These are phyloP conservation scores for Eutrema japonicum DNA, from an alignment of 345 rosid genomes.

Conservation along the genomic window DNA sequence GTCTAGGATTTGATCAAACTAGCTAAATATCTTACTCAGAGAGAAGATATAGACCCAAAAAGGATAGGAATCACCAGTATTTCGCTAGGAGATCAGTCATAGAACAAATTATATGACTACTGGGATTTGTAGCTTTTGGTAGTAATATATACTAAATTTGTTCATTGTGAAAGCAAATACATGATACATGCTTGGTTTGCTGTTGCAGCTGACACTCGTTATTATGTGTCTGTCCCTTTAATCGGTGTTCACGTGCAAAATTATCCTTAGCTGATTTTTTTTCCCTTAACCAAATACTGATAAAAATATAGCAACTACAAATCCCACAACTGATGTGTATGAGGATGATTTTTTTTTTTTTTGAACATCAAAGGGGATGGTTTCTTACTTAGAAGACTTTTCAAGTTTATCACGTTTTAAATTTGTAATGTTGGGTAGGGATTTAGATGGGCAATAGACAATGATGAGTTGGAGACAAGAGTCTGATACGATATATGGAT, in stretches of 20 bases:
- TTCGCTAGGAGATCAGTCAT: conserved; percentile 84
- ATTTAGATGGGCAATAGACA: conserved; percentile 85
- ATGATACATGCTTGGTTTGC: conserved; percentile 99
- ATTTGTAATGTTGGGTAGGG: conserved; percentile 54
- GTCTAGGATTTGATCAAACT: conserved; percentile 90
- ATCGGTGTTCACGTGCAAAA: conserved; percentile 80
- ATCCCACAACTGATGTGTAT: not conserved
- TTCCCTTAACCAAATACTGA: too few species aligned
- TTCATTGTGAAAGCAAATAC: conserved; percentile 30
- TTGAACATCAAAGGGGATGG: too few species aligned
- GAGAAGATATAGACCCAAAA: conserved; percentile 74
- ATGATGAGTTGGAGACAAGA: conserved; percentile 79
- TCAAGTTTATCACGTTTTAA: not conserved
- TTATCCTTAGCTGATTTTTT: too few species aligned
- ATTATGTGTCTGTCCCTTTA: conserved; percentile 69
- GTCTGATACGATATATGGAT: conserved; percentile 34
- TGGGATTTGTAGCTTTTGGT: not conserved
- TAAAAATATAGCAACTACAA: not conserved
- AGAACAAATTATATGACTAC: not conserved
- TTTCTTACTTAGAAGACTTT: conserved; percentile 1
- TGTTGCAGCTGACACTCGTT: conserved; percentile 79
- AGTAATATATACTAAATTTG: not conserved
- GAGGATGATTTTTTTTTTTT: not conserved
- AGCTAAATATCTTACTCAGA: conserved; percentile 75
- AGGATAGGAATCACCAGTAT: conserved; percentile 91